These are phyloP conservation scores for Isatis lusitanica DNA, from an alignment of 441 rosid species.

Conservation along the genomic window DNA sequence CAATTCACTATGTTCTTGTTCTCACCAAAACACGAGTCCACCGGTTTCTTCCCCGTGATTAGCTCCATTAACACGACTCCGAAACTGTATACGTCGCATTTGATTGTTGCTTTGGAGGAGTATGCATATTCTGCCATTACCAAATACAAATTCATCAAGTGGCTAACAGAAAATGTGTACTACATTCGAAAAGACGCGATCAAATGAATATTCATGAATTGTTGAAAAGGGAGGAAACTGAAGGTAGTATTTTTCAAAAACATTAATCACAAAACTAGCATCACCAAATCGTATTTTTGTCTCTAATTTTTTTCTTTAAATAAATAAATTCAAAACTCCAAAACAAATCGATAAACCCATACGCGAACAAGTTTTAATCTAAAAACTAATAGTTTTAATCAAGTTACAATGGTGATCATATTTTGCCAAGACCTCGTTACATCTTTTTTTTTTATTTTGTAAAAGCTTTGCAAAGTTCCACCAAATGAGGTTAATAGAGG, in stretches of 20 bases:
- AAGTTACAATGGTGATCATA: background rate
- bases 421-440: background rate
- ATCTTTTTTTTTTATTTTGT: background rate
- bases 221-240: background rate
- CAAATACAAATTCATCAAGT: background rate
- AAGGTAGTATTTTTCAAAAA: background rate
- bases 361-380: background rate
- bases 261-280: background rate
- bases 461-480: background rate
- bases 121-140: constrained; percentile 76
- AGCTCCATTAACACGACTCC: constrained; percentile 92
- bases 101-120: constrained; percentile 82
- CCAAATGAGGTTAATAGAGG: background rate
- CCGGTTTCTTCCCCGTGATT: constrained; percentile 82
- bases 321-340: no score
- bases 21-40: constrained; percentile 77
- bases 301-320: background rate
- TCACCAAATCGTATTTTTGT: background rate
- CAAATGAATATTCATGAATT: background rate
- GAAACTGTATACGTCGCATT: constrained; percentile 91
- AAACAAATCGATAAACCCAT: background rate
- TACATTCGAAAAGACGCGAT: background rate
- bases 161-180: background rate
- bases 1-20: constrained; percentile 78
- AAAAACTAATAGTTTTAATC: background rate